Base-by-base conservation (phyloP, 2,329 filamentous ascomycete genomes). In the Pseudogymnoascus sp. region DNA sequence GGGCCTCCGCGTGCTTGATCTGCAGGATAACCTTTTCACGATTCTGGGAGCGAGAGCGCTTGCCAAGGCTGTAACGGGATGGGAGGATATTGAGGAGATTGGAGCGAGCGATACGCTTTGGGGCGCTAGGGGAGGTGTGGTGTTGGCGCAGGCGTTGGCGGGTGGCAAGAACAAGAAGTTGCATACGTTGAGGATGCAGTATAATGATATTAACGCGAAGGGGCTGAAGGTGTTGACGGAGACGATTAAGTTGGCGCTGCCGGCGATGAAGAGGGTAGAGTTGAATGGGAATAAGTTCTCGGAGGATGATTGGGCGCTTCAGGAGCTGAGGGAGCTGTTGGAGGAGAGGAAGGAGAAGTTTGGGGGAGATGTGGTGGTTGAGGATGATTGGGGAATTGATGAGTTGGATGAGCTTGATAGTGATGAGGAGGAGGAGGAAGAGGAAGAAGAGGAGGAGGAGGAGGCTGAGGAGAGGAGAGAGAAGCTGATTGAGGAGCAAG, bases 1-100 rank as follows among this genome's bases (percentile, higher is more conserved):
- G 33, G 79, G 80, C 49, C 82, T 99, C 62, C 81, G 88, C 73
- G 83, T 92, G 12, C 79, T 99, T 61, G 95, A 99, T 78, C 80
- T 99, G 65, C 93, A 99, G 76, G 95, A 99, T 78, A 99, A 99
- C 78, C 97, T 95, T 0, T 97, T 97, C 75, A 97, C 93, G 8
- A 76, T 88, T 40, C 81, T 83, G 66, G 95, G 93, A 23, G 90
- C 91, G 31, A 88, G 81, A 69, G 91, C 91, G 9, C 81, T 99
- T 61, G 88, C 90, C 40, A 84, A 82, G 68, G 90, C 91, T 5
- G 82, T 93, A 21, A 81, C 84, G 1, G 82, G 82, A 63, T 99
- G 93, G 93, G 76, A 83, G 0, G 79, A 85, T 40, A 80, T 99
- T 58, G 82, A 85, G 67, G 95, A 97, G 76, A 83, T 99, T 12